phyloP scores from a whole-genome alignment of 176 grass and related monocot genomes.

The Cenchrus americanus region DNA sequence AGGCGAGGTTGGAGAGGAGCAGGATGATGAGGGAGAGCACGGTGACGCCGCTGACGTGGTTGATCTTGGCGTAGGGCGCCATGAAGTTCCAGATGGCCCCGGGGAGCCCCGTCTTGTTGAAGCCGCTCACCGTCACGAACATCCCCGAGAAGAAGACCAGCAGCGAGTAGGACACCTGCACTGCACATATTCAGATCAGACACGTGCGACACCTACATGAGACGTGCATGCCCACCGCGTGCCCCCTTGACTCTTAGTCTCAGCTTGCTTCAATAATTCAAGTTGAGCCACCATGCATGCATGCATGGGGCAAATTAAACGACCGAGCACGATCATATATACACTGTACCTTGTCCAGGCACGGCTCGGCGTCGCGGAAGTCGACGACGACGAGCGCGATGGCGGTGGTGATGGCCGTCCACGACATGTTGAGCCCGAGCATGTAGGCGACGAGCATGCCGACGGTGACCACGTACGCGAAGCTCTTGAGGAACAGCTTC shows the following conservation, averaged over 20 bases:
- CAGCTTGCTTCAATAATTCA: background rate
- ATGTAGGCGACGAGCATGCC: constrained; percentile 84
- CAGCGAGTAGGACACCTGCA: constrained; percentile 89
- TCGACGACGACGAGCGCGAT: constrained; percentile 89
- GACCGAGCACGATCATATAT: background rate
- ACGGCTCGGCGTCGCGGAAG: constrained; percentile 80
- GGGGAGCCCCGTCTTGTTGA: constrained; percentile 89
- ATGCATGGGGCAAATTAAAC: background rate
- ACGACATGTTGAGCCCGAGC: constrained; percentile 95
- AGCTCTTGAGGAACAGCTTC: constrained; percentile 65
- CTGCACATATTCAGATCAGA: no score
- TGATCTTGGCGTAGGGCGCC: constrained; percentile 84
- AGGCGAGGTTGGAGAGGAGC: constrained; percentile 92
- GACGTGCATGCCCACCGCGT: constrained; percentile 1
- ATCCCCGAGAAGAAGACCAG: constrained; percentile 96
- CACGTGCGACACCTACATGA: background rate
- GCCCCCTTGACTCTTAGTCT: background rate
- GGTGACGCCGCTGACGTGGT: constrained; percentile 63
- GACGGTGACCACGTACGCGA: constrained; percentile 80
- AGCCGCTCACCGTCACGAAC: constrained; percentile 96
- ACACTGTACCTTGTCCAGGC: constrained; percentile 77
- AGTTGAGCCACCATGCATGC: no score
- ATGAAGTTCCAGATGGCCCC: constrained; percentile 86
- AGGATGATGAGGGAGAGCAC: constrained; percentile 81
- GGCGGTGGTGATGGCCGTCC: constrained; percentile 88